These are phyloP conservation scores for Thraustochytrium sp. DNA, from an alignment of 352 stramenopile genomes.

Conservation along the genomic window DNA sequence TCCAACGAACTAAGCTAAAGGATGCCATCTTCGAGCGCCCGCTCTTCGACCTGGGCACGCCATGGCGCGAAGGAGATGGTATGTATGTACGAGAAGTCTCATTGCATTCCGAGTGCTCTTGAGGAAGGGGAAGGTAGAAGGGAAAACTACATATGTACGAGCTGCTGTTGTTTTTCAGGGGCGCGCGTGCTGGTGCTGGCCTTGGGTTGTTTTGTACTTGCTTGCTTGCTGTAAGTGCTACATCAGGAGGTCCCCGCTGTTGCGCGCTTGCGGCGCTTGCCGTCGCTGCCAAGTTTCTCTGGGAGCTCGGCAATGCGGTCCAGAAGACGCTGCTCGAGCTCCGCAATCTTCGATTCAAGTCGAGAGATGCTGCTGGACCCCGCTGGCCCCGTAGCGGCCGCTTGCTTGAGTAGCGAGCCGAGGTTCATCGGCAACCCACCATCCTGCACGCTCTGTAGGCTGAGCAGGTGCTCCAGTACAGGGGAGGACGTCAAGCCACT, in stretches of 20 bases:
- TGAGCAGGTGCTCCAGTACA: neutral
- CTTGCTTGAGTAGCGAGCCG: neutral
- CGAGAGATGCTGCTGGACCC: neutral
- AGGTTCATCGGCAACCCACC: neutral
- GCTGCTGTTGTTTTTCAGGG: too few species aligned
- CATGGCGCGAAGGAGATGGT: too few species aligned
- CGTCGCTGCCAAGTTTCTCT: neutral
- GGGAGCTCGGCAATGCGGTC: constrained; percentile 14
- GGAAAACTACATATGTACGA: too few species aligned
- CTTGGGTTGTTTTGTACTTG: too few species aligned
- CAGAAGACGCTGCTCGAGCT: neutral
- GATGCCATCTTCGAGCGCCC: neutral
- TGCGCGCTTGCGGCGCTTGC: neutral
- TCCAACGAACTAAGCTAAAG: neutral
- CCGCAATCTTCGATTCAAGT: neutral
- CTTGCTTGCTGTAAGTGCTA: too few species aligned
- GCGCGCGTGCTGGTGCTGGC: too few species aligned
- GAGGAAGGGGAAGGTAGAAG: too few species aligned
- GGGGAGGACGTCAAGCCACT: too few species aligned
- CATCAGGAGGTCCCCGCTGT: neutral
- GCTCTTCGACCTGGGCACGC: neutral
- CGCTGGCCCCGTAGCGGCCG: neutral
- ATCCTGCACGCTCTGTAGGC: neutral
- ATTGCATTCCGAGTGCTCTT: too few species aligned
- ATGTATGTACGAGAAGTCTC: too few species aligned